A percentile compares a stretch with the other conserved stretches of the same genome.
Conservation (phyloP, 495 filamentous ascomycete genomes). For the Achaetomiella virescens region DNA sequence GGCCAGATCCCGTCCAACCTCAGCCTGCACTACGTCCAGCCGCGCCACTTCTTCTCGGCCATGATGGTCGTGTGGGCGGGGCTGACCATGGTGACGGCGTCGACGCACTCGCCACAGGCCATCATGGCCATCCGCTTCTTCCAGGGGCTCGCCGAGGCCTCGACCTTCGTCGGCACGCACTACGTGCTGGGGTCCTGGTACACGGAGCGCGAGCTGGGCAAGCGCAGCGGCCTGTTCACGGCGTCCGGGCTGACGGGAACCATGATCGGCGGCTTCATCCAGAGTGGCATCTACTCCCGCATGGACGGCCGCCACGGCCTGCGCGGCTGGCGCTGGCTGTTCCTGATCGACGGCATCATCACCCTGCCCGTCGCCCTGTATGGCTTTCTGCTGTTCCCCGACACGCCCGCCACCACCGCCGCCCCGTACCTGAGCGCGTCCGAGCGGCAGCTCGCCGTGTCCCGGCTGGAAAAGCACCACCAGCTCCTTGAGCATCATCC, state of each 20-base stretch:
- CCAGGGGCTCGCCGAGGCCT: conserved; percentile 53
- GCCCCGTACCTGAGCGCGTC: conserved; percentile 44
- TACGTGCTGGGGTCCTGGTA: conserved; percentile 67
- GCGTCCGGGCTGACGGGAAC: conserved; percentile 46
- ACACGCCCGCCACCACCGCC: conserved; percentile 49
- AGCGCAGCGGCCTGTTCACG: conserved; percentile 52
- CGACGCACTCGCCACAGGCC: conserved; percentile 39
- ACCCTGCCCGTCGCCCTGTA: conserved; percentile 57
- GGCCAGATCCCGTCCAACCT: conserved; percentile 58
- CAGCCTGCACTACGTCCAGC: conserved; percentile 52
- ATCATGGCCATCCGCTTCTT: conserved; percentile 67
- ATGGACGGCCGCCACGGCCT: conserved; percentile 48
- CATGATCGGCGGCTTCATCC: conserved; percentile 51
- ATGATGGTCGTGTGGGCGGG: conserved; percentile 58
- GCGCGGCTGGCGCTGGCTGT: conserved; percentile 62
- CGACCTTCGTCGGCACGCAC: conserved; percentile 57
- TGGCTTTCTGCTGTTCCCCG: conserved; percentile 54
- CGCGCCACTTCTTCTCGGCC: conserved; percentile 53
- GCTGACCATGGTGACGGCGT: conserved; percentile 56
- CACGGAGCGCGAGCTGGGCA: conserved; percentile 56
- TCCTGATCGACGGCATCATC: conserved; percentile 50
- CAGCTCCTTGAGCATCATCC: background rate
- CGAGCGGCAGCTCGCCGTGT: conserved; percentile 43
- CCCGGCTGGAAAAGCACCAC: too few relatives aligned
- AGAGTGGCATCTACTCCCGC: conserved; percentile 50